Evolutionary conservation across 495 filamentous ascomycete genomes (phyloP), one percentile per base, ranked within the genome.

Genomic region (Pseudoneurospora amorphoporcata): DNA sequence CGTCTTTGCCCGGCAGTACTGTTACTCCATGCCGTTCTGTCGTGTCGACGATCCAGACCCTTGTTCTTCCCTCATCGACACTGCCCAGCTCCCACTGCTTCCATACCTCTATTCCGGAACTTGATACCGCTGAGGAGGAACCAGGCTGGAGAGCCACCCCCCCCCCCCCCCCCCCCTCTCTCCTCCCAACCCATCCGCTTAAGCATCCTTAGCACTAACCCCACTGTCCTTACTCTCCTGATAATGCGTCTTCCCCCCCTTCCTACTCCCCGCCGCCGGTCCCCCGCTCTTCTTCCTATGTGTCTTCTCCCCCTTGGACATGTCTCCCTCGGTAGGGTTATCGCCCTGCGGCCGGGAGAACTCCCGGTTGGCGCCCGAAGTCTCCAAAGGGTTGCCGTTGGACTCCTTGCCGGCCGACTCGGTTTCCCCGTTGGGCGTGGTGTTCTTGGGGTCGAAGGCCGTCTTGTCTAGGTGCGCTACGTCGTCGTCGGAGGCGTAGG

Each of bases 371-470:
- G 82, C 84, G 0, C 81, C 82, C 61, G 80, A 83, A 8, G 73
- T 74, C 4, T 82, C 79, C 4, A 86, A 75, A 5, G 81, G 78
- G 74, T 80, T 84, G 10, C 78, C 77, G 41, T 80, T 77, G 72
- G 70, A 75, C 29, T 76, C 76, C 0, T 72, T 38, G 6, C 61
- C 79, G 0, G 79, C 79, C 2, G 74, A 71, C 4, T 75, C 69
- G 68, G 58, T 75, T 71, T 76, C 82, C n/a, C 69, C 58, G n/a
- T 81, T 78, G 6, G 84, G 84, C n/a, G 72, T 65, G 7, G 83
- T 86, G 75, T 80, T 79, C 39, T 75, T 69, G 2, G 78, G 81
- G 72, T 83, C 78, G 76, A 79, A 86, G 41, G 84, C 78, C 38
- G 78, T 80, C 61, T 83, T 79, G 23, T 82, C 76, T 17, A 75